Conservation (phyloP, 352 stramenopile genomes). For the Phytopythium boreale region DNA sequence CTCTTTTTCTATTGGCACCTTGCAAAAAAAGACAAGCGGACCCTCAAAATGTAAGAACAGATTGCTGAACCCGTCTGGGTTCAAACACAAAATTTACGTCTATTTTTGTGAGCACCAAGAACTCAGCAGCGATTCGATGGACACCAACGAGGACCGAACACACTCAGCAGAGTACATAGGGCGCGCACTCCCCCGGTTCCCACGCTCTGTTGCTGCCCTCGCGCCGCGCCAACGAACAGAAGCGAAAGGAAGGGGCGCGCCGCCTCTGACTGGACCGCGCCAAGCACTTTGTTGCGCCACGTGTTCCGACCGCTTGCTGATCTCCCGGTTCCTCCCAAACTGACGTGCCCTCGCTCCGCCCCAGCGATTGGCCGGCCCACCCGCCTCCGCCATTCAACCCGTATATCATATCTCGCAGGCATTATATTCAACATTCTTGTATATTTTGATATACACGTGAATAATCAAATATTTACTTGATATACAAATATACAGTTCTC, state of each 20-base stretch:
- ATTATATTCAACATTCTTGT: too few relatives aligned
- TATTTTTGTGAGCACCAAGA: too few relatives aligned
- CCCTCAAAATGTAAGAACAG: neutral
- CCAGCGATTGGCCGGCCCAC: neutral
- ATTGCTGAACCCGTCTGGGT: neutral
- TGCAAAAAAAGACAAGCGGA: neutral
- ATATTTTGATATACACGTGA: too few relatives aligned
- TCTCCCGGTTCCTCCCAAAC: neutral
- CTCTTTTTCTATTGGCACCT: neutral
- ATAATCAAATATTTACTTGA: too few relatives aligned
- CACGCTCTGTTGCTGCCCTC: too few relatives aligned
- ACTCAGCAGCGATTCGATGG: neutral
- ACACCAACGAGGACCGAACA: neutral
- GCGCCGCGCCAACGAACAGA: neutral
- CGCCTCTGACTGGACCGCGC: neutral
- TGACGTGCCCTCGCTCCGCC: neutral
- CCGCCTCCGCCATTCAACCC: neutral
- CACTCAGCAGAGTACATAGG: neutral
- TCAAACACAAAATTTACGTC: neutral
- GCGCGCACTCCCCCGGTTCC: too few relatives aligned
- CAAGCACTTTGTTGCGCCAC: neutral
- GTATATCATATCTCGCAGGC: neutral
- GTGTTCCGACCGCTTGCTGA: neutral
- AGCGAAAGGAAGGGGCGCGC: neutral
- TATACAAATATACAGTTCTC: too few relatives aligned